phyloP scores from a whole-genome alignment of 768 basidiomycete species.

The Calocybe cyanea region DNA sequence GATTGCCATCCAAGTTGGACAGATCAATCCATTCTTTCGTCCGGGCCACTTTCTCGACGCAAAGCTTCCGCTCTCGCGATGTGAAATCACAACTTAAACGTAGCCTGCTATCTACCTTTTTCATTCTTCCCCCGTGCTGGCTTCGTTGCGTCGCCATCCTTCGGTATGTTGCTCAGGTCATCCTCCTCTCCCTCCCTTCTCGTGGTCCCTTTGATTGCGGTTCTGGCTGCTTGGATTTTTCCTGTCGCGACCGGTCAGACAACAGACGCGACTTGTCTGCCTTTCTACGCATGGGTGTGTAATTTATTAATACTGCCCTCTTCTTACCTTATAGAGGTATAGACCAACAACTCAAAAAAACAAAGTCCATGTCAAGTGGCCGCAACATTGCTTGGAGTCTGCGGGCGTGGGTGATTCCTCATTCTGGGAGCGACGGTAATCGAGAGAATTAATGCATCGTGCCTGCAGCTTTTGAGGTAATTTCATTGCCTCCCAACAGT shows the following conservation, averaged over 20 bases:
- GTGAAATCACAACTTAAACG: constrained; percentile 11
- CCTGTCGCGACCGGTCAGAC: constrained; percentile 26
- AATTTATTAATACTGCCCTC: not conserved
- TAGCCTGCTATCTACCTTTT: not conserved
- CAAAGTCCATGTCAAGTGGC: constrained; percentile 47
- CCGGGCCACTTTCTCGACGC: constrained; percentile 13
- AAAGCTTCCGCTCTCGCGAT: constrained; percentile 3
- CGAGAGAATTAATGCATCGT: too few relatives aligned
- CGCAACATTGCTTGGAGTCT: constrained; percentile 39
- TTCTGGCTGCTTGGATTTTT: constrained; percentile 18
- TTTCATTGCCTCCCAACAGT: constrained; percentile 23
- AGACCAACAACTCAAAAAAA: constrained; percentile 42
- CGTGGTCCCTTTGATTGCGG: constrained; percentile 11
- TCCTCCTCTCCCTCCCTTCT: too few relatives aligned
- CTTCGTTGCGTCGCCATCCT: constrained; percentile 3
- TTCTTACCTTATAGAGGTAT: not conserved
- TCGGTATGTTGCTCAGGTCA: constrained; percentile 20
- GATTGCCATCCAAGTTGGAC: constrained; percentile 14
- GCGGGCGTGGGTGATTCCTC: constrained; percentile 33
- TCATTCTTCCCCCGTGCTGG: constrained; percentile 1
- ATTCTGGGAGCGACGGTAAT: too few relatives aligned
- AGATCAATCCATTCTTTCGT: constrained; percentile 17
- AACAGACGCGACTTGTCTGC: constrained; percentile 36
- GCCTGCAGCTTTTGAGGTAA: constrained; percentile 27
- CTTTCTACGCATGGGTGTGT: constrained; percentile 39